Evolutionary conservation across 805 yeast species (phyloP), one percentile per base, ranked within the genome.

Genomic region (Starmerella cellae): DNA sequence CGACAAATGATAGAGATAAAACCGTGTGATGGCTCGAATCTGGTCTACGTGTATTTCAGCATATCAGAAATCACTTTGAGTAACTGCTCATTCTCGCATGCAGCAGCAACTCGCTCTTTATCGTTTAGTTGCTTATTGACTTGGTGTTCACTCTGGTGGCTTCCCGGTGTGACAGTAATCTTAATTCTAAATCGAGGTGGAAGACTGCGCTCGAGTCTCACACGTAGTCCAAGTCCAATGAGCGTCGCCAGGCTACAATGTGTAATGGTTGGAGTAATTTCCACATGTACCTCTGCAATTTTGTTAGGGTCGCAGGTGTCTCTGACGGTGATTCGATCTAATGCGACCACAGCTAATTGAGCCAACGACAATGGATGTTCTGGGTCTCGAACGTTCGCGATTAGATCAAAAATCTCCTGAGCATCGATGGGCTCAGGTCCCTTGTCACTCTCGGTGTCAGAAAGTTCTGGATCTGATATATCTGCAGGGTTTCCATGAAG

Each of bases 91-190:
- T 91, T 91, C 57, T 91, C 98, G 61, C 97, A 87, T 0, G 99
- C 99, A 22, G 98, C 98, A 26, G 95, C 93, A 0, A 91, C 96
- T 48, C 99, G 68, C 62, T 91, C 99, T 63, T 91, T 91, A 59
- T 91, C 99, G 57, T 91, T 91, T 46, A 91, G 70, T 63, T 91
- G 99, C 58, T 88, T 88, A 62, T 91, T 91, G 19, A 91, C 97
- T 58, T 91, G 98, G 51, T 73, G 74, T 59, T 91, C 98, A 57
- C 94, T 82, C 60, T 91, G 96, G 59, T 91, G 99, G 1, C 94
- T 74, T 1, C 97, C 97, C 53, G 83, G 82, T 56, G 87, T 85
- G 38, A 91, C 72, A 31, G 80, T 63, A 24, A 91, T 80, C 13
- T 77, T 73, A 44, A 84, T 76, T 50, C 97, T 69, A 65, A 73